Evolutionary conservation across 2,329 filamentous ascomycete species (phyloP).

Genomic region (Drechslerella coelobrocha): DNA sequence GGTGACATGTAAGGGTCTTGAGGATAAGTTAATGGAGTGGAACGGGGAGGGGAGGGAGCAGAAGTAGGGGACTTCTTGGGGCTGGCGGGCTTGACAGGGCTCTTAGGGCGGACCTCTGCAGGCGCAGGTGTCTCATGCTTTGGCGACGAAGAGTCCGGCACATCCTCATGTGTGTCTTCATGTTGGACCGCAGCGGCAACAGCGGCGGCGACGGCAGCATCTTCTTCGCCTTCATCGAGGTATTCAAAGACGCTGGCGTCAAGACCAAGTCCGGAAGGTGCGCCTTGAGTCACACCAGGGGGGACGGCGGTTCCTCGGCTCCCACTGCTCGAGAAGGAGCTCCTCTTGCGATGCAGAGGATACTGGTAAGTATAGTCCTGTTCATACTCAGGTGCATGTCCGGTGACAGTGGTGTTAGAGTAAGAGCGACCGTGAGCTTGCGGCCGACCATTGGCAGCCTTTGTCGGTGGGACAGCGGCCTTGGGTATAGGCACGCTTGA

Average conservation of each 20-base stretch:
- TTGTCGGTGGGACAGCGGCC: slow-evolving; percentile 21
- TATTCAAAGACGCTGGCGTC: slow-evolving; percentile 47
- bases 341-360: slow-evolving; percentile 38
- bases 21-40: slow-evolving; percentile 32
- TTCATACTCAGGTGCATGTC: slow-evolving; percentile 30
- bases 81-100: slow-evolving; percentile 38
- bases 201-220: slow-evolving; percentile 26
- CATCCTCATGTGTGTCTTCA: slow-evolving; percentile 19
- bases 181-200: slow-evolving; percentile 15
- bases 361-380: slow-evolving; percentile 33
- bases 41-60: slow-evolving; percentile 24
- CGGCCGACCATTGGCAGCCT: slow-evolving; percentile 26
- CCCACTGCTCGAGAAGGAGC: slow-evolving; percentile 44
- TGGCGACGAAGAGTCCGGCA: slow-evolving; percentile 21
- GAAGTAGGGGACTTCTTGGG: slow-evolving; percentile 35
- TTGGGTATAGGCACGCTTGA: slow-evolving; percentile 13
- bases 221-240: slow-evolving; percentile 39
- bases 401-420: slow-evolving; percentile 45
- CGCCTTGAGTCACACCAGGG: slow-evolving; percentile 20
- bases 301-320: slow-evolving; percentile 33
- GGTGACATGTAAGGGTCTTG: slow-evolving; percentile 42
- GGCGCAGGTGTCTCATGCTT: slow-evolving; percentile 20
- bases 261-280: slow-evolving; percentile 42
- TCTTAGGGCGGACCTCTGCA: slow-evolving; percentile 30
- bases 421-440: slow-evolving; percentile 37